Conservation (phyloP, 148 eudicot genomes). For the Persicaria tinctoria region DNA sequence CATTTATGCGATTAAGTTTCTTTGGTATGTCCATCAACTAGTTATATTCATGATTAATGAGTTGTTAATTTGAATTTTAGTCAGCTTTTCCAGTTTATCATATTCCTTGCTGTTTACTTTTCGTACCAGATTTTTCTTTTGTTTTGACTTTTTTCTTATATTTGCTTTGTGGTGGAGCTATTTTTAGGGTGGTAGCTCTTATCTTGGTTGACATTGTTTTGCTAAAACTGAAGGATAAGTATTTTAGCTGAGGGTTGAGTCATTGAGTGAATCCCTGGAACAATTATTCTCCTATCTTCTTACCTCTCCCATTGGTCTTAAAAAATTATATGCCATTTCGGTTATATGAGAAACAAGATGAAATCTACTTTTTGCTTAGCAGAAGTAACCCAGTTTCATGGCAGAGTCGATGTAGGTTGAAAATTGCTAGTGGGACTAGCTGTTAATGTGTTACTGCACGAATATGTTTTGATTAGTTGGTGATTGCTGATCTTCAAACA, state of each 20-base stretch:
- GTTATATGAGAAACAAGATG: background rate
- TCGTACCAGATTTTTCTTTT: background rate
- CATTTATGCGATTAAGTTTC: background rate
- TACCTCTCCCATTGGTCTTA: background rate
- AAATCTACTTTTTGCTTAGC: background rate
- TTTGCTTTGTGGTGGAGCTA: background rate
- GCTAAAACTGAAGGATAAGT: background rate
- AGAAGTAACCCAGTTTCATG: background rate
- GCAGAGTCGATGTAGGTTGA: background rate
- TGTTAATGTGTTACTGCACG: background rate
- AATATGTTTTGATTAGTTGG: background rate
- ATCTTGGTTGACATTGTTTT: background rate
- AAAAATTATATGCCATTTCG: background rate
- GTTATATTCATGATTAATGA: background rate
- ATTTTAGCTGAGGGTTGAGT: background rate
- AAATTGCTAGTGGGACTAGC: background rate
- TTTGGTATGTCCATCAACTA: background rate
- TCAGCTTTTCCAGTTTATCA: background rate
- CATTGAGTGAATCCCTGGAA: background rate
- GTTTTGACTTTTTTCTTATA: background rate
- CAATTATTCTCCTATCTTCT: background rate
- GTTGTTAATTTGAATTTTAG: background rate
- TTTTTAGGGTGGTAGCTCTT: background rate
- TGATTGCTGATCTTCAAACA: background rate
- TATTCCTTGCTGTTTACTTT: background rate